Evolutionary conservation across 164 flowering plant species (phyloP), one percentile per base, ranked within the genome.

Genomic region (Cinnamomum micranthum): DNA sequence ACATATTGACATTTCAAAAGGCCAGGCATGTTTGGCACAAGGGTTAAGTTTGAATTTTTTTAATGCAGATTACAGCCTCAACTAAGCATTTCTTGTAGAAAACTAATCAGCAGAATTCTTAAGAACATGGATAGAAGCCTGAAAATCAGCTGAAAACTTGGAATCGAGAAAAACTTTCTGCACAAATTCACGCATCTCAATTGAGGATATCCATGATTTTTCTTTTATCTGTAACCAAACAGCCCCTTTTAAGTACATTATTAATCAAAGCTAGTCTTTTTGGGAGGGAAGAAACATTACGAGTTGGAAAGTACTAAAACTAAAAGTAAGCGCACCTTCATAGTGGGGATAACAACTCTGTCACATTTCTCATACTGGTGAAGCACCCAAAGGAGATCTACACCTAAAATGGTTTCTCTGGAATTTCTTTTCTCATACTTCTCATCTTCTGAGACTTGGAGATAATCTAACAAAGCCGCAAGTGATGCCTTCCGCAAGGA

Each of bases 341-440:
- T 77, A 63, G 98, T 83, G 25, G 98, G 97, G 76, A 86, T 70
- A 65, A 92, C 88, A 24, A 93, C 94, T 81, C 99, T 86, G 75
- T 92, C 94, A 80, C 95, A 87, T 89, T 81, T 92, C 85, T 80
- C 85, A 79, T 90, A 89, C 65, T 87, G 79, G 59, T 89, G 87
- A 19, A 95, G 94, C 75, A 95, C 82, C 98, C 97, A 92, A 73
- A 95, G 87, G 70, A 93, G 78, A 81, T 95, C 97, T 17, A 63
- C 70, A 66, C 81, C 84, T 24, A 95, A 80, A 82, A 72, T 81
- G 51, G 72, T 70, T 77, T 87, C 91, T 75, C 86, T 88, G 59
- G 86, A 78, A 22, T 50, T 74, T 72, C 74, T 77, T 31, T 77
- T 77, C 55, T 72, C 76, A 19, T 58, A 60, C 52, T 78, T 80